A percentile compares a stretch with the other conserved stretches of the same genome.
Conservation (phyloP, 495 filamentous ascomycete genomes). For the Pseudotulostoma volvatum region DNA sequence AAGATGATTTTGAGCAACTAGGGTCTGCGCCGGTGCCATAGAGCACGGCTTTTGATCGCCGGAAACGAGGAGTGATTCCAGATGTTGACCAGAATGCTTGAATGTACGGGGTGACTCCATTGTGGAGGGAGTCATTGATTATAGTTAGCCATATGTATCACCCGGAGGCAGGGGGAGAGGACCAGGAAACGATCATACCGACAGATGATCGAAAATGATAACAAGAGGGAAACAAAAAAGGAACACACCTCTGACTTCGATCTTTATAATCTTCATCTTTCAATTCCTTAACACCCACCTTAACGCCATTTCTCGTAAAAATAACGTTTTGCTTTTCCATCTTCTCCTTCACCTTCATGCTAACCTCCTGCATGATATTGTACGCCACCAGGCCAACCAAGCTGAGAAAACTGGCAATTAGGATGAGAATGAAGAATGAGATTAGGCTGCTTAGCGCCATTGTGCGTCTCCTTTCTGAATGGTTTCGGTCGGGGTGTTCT, state of each 20-base stretch:
- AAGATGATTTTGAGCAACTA: too few species aligned
- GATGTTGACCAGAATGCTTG: conserved; percentile 52
- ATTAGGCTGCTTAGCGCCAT: conserved; percentile 38
- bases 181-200: background rate
- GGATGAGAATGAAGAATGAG: conserved; percentile 57
- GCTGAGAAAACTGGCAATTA: conserved; percentile 42
- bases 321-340: conserved; percentile 72
- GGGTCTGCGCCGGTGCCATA: too few species aligned
- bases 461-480: too few species aligned
- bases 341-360: conserved; percentile 47
- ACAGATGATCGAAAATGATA: conserved; percentile 1
- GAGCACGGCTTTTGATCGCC: conserved; percentile 41
- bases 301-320: conserved; percentile 71
- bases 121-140: conserved; percentile 1
- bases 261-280: conserved; percentile 67
- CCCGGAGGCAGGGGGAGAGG: background rate
- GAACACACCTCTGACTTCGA: conserved; percentile 51
- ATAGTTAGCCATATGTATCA: background rate
- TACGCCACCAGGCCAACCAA: conserved; percentile 63
- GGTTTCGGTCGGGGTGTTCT: too few species aligned
- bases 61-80: conserved; percentile 54
- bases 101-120: too few species aligned
- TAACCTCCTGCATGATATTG: conserved; percentile 49
- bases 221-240: background rate
- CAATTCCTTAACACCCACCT: conserved; percentile 62